Percentiles rank a stretch among this genome's conserved stretches.
These are phyloP conservation scores for Mycena kentingensis DNA, from an alignment of 768 basidiomycete genomes.

Conservation along the genomic window DNA sequence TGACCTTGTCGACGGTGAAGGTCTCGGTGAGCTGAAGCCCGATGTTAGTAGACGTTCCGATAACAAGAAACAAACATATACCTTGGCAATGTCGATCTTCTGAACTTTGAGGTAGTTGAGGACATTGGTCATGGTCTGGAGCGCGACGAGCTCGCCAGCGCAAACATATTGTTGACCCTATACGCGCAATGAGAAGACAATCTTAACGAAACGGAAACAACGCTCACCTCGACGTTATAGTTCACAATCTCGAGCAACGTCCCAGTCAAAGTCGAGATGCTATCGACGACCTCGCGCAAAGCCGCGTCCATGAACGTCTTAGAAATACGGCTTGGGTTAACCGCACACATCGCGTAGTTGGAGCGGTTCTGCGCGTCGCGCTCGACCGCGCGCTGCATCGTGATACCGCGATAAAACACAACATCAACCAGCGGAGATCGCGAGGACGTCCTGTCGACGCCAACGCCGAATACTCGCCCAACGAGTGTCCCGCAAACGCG, in stretches of 20 bases:
- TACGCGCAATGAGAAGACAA: slow-evolving; percentile 3
- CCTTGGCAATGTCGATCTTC: slow-evolving; percentile 92
- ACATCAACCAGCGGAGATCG: slow-evolving; percentile 96
- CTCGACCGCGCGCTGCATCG: slow-evolving; percentile 99
- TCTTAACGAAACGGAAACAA: slow-evolving; percentile 5
- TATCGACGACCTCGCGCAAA: slow-evolving; percentile 95
- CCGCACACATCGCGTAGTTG: slow-evolving; percentile 98
- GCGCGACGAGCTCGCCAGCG: slow-evolving; percentile 90
- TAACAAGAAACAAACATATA: slow-evolving; percentile 27
- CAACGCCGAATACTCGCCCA: slow-evolving; percentile 97
- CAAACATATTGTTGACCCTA: slow-evolving; percentile 99
- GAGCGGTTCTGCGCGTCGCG: slow-evolving; percentile 91
- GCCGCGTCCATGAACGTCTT: slow-evolving; percentile 93
- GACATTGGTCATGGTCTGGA: slow-evolving; percentile 94
- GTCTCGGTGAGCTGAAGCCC: slow-evolving; percentile 74
- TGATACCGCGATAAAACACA: slow-evolving; percentile 99
- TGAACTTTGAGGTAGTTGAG: slow-evolving; percentile 95
- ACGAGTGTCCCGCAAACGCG: slow-evolving; percentile 95
- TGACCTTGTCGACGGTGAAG: slow-evolving; percentile 88
- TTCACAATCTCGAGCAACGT: slow-evolving; percentile 96
- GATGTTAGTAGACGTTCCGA: slow-evolving; percentile 9
- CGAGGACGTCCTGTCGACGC: slow-evolving; percentile 94
- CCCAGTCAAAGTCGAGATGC: slow-evolving; percentile 75
- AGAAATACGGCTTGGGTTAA: slow-evolving; percentile 94
- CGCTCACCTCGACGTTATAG: slow-evolving; percentile 82